Percentiles rank a stretch among this genome's conserved stretches.
phyloP scores from a whole-genome alignment of 257 asterid species.

The Nicotiana tabacum region DNA sequence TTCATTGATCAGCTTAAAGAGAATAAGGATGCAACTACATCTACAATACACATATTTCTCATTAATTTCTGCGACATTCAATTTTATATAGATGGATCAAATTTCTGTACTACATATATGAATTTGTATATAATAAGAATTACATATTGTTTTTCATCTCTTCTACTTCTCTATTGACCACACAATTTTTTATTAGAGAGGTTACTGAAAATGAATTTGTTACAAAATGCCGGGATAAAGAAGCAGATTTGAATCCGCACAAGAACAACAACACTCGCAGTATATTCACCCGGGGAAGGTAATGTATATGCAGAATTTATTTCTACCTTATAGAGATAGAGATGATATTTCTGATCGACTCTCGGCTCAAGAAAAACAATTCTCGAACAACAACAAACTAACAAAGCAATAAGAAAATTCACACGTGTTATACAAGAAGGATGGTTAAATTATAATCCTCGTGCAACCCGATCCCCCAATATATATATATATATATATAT shows the following conservation, averaged over 20 bases:
- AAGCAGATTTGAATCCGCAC: neutral
- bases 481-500: no score
- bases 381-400: no score
- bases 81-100: neutral
- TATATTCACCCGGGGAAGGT: no score
- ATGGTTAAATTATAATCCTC: no score
- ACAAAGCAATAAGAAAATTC: no score
- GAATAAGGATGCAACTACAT: conserved; percentile 6
- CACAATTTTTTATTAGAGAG: neutral
- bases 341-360: no score
- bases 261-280: no score
- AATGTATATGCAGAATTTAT: no score
- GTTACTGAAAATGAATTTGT: neutral
- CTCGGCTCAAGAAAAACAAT: no score
- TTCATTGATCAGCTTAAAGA: neutral
- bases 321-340: no score
- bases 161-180: neutral
- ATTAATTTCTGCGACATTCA: neutral
- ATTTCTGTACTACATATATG: neutral
- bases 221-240: neutral
- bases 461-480: no score
- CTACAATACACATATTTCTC: neutral
- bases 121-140: neutral
- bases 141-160: neutral
- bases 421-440: no score